Evolutionary conservation across 768 basidiomycete genomes (phyloP).

Genomic region (Hericium coralloides): DNA sequence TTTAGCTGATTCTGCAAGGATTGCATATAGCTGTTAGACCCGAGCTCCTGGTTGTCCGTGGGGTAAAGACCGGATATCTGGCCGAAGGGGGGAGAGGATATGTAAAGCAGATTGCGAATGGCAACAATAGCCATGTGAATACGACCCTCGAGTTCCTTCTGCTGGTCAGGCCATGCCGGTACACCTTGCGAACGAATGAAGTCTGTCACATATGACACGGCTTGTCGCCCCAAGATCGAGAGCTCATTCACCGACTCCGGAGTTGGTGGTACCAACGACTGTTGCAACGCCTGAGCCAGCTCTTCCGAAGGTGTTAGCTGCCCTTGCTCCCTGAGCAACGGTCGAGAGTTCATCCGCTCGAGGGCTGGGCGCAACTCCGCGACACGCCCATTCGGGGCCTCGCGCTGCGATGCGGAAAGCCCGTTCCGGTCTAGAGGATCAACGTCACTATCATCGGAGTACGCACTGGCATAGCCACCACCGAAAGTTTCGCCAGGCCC

Average conservation of each 20-base stretch:
- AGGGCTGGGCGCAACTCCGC: neutral
- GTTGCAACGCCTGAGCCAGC: conserved; percentile 57
- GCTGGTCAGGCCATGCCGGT: conserved; percentile 43
- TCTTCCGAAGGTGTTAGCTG: conserved; percentile 60
- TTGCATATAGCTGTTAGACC: conserved; percentile 22
- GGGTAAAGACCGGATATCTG: conserved; percentile 40
- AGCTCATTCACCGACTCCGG: conserved; percentile 56
- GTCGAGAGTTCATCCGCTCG: neutral
- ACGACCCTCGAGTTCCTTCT: conserved; percentile 49
- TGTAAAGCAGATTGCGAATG: conserved; percentile 72
- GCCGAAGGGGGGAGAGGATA: conserved; percentile 47
- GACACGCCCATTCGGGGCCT: neutral
- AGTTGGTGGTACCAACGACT: conserved; percentile 45
- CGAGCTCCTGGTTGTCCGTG: conserved; percentile 1
- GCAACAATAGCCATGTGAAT: conserved; percentile 56
- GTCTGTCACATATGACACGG: conserved; percentile 56
- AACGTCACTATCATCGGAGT: conserved; percentile 75
- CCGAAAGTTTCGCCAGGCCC: conserved; percentile 22
- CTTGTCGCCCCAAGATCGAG: conserved; percentile 43
- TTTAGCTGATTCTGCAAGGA: conserved; percentile 50
- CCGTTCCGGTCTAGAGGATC: conserved; percentile 34
- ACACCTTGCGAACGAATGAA: conserved; percentile 42
- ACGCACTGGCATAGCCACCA: conserved; percentile 48
- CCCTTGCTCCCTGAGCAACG: conserved; percentile 3
- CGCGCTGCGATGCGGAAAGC: conserved; percentile 3